Conservation (phyloP, 1,284 basidiomycete genomes). For the Ceratobasidium sp. region DNA sequence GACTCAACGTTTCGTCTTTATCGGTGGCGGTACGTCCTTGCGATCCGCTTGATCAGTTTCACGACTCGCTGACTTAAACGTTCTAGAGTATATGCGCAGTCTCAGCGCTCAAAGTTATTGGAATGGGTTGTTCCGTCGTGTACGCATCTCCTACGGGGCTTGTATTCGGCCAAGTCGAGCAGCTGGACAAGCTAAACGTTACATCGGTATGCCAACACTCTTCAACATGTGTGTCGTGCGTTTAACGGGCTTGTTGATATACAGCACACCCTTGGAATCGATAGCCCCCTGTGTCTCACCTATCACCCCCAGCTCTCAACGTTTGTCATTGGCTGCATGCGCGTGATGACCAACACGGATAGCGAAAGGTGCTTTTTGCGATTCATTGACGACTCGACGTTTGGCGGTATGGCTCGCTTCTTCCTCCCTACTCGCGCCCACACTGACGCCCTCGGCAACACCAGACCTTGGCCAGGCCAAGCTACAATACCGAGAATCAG, state of each 20-base stretch:
- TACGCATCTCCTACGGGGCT: conserved; percentile 16
- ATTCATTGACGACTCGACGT: conserved; percentile 72
- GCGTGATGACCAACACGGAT: conserved; percentile 63
- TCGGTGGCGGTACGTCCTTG: conserved; percentile 16
- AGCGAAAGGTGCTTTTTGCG: conserved; percentile 61
- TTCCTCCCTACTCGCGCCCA: conserved; percentile 48
- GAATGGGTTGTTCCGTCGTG: conserved; percentile 24
- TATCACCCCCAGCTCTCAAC: conserved; percentile 65
- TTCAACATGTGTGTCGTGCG: not conserved
- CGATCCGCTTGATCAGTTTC: not conserved
- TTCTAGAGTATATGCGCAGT: conserved; percentile 45
- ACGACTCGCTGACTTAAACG: not conserved
- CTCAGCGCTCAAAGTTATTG: conserved; percentile 13
- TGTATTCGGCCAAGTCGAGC: conserved; percentile 43
- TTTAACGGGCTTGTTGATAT: not conserved
- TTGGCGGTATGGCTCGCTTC: conserved; percentile 66
- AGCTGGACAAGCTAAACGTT: conserved; percentile 45
- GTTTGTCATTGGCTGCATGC: conserved; percentile 72
- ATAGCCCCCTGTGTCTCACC: conserved; percentile 72
- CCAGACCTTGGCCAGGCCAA: conserved; percentile 17
- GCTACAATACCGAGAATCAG: conserved; percentile 9
- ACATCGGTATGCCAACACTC: conserved; percentile 25
- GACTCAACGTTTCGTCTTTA: conserved; percentile 29
- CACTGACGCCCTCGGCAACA: not conserved
- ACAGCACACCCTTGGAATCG: conserved; percentile 73